Base-by-base conservation (phyloP, 345 rosid genomes). In the Gossypium anomalum region DNA sequence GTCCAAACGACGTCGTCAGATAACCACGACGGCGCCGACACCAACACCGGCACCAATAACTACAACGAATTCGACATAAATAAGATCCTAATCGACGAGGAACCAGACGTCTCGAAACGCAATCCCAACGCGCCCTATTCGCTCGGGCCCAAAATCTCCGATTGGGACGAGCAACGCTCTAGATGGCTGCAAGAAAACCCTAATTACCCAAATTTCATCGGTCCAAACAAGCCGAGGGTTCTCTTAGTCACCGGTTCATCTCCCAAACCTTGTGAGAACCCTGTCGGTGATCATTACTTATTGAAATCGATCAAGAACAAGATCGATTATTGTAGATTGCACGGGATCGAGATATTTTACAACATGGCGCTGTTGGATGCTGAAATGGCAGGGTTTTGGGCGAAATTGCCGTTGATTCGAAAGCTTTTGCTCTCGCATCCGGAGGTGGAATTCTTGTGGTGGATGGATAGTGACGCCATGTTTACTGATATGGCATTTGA, bases 281-380 rank as follows among this genome's bases (percentile, higher is more conserved):
- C 61, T 1, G 61, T 57, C 6, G 61, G 25, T 2, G 61, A 57
- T 57, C 61, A 57, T 57, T 57, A 20, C 23, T 57, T 19, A 20
- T 20, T 57, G 61, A 20, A 57, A 57, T 57, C 61, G 61, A 57
- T 57, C 61, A 57, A 57, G 61, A 57, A 57, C 61, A 57, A 57
- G 29, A 20, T 57, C 61, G 61, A 57, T 20, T 57, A 19, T n/a
- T 57, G 61, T 57, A 20, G 61, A 57, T 10, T 57, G 10, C 61
- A 57, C 27, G 61, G 61, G 29, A 57, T 57, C 27, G 61, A 57
- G 27, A 57, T 57, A 57, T 57, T 57, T 57, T 57, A 57, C 61
- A 57, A 57, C 11, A 57, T 57, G 61, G 25, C 61, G 27, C 61
- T 57, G 20, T 20, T 57, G 27, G 61, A 57, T 20, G 61, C 61